Evolutionary conservation across 1,284 basidiomycete genomes (phyloP).

Genomic region (Fereydounia khargensis): DNA sequence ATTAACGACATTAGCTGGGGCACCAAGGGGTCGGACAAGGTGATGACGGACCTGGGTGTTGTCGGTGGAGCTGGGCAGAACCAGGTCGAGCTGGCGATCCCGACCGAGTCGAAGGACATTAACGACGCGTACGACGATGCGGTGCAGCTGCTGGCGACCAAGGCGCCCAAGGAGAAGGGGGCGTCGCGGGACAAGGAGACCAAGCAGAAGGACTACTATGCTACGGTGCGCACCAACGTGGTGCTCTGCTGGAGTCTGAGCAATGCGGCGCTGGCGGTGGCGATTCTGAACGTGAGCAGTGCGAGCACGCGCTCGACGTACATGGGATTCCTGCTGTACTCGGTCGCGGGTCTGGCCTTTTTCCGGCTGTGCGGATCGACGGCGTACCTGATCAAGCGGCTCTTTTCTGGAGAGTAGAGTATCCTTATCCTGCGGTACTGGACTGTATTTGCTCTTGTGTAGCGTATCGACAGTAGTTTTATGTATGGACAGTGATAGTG

Average conservation of each 20-base stretch:
- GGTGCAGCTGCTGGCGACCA: slow-evolving; percentile 46
- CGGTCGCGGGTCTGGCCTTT: slow-evolving; percentile 41
- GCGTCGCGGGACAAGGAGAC: slow-evolving; percentile 34
- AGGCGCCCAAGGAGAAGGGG: slow-evolving; percentile 22
- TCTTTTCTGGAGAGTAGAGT: slow-evolving; percentile 46
- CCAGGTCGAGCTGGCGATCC: slow-evolving; percentile 50
- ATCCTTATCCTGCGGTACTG: too few species aligned
- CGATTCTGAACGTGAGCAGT: slow-evolving; percentile 44
- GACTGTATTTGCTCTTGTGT: too few species aligned
- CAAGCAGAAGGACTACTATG: slow-evolving; percentile 55
- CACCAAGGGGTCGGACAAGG: slow-evolving; percentile 52
- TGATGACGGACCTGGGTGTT: slow-evolving; percentile 48
- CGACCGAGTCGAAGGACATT: slow-evolving; percentile 50
- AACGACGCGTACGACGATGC: slow-evolving; percentile 55
- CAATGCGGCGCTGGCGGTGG: slow-evolving; percentile 50
- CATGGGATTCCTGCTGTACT: slow-evolving; percentile 53
- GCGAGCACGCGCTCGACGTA: slow-evolving; percentile 33
- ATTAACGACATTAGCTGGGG: slow-evolving; percentile 53
- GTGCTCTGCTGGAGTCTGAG: slow-evolving; percentile 70
- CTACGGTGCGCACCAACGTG: slow-evolving; percentile 82
- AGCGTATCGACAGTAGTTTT: too few species aligned
- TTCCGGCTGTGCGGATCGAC: slow-evolving; percentile 42
- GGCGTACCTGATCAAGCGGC: slow-evolving; percentile 38
- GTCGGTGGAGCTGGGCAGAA: slow-evolving; percentile 27
- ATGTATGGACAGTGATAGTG: too few species aligned